Evolutionary conservation across 345 rosid genomes (phyloP).

Genomic region (Citrus sinensis): DVS_A1.0 CM039169.1:31269001-31269500

Average conservation of each 20-base stretch:
- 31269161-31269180: constrained; percentile 88
- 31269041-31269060: constrained; percentile 34
- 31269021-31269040: constrained; percentile 31
- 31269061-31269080: constrained; percentile 22
- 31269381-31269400: constrained; percentile 51
- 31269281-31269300: not conserved
- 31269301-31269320: not conserved
- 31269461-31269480: constrained; percentile 40
- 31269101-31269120: constrained; percentile 49
- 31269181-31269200: constrained; percentile 74
- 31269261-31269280: not conserved
- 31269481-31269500: constrained; percentile 89
- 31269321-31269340: constrained; percentile 97
- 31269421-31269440: not conserved
- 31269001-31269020: constrained; percentile 35
- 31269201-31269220: constrained; percentile 59
- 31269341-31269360: constrained; percentile 98
- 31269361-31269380: constrained; percentile 95
- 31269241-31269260: constrained; percentile 43
- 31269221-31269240: constrained; percentile 70
- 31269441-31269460: not conserved
- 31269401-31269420: not conserved
- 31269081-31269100: constrained; percentile 20
- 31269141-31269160: constrained; percentile 83
- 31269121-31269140: constrained; percentile 85